Conservation (phyloP, 1,284 basidiomycete species). For the Pseudozyma flocculosa region DNA sequence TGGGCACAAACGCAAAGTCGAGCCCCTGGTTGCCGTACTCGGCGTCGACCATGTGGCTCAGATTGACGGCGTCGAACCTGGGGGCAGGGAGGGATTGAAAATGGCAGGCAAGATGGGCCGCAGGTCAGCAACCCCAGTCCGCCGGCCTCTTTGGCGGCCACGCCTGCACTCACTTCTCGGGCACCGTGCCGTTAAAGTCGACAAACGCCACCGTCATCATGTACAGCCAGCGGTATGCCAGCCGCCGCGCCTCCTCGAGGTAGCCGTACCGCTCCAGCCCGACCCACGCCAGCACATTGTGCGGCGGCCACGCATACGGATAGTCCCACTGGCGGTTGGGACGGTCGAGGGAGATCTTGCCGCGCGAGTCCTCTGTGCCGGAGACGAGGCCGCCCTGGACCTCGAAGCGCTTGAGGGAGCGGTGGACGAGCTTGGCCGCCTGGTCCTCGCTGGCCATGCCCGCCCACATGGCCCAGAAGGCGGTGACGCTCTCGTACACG, state of each 20-base stretch:
- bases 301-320: conserved; percentile 73
- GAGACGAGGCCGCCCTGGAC: conserved; percentile 93
- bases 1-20: conserved; percentile 82
- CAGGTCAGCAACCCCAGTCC: no score
- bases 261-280: conserved; percentile 95
- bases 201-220: conserved; percentile 65
- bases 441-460: conserved; percentile 94
- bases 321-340: conserved; percentile 96
- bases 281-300: conserved; percentile 79
- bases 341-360: conserved; percentile 87
- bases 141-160: no score
- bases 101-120: neutral
- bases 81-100: conserved; percentile 2
- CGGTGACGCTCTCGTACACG: conserved; percentile 90
- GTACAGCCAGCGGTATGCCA: conserved; percentile 94
- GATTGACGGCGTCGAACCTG: conserved; percentile 89
- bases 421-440: conserved; percentile 83
- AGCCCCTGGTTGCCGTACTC: conserved; percentile 98
- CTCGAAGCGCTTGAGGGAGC: conserved; percentile 91
- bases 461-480: conserved; percentile 95
- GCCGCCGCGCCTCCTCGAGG: conserved; percentile 84
- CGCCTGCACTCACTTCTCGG: conserved; percentile 72
- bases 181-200: conserved; percentile 95
- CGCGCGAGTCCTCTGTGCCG: conserved; percentile 93
- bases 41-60: conserved; percentile 92